phyloP scores from a whole-genome alignment of 1,139 yeast genomes.

The Scheffersomyces illinoinensis region DNA sequence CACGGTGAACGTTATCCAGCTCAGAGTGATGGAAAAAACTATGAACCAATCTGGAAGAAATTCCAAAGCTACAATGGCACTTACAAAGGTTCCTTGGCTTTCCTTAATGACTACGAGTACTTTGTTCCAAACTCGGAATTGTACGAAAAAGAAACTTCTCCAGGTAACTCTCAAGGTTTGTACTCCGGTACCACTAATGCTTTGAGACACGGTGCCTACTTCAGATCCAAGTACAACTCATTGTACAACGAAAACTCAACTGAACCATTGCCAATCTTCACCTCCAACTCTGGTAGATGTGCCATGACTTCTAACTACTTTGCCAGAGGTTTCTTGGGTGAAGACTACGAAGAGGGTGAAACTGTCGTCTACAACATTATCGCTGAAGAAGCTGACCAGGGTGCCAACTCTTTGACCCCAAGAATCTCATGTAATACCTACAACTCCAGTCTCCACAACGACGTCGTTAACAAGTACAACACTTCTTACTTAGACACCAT shows the following conservation, averaged over 20 bases:
- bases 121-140: constrained; percentile 11
- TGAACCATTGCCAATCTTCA: constrained; percentile 16
- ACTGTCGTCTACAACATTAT: constrained; percentile 7
- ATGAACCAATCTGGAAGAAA: constrained; percentile 21
- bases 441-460: constrained; percentile 18
- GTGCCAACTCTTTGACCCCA: constrained; percentile 20
- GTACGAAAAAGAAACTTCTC: constrained; percentile 30
- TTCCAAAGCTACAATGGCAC: constrained; percentile 19
- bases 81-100: constrained; percentile 12
- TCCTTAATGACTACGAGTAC: constrained; percentile 12
- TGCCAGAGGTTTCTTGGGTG: constrained; percentile 28
- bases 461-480: constrained; percentile 17
- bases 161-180: constrained; percentile 25
- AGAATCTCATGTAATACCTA: constrained; percentile 27
- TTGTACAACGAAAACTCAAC: constrained; percentile 15
- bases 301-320: constrained; percentile 16
- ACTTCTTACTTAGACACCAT: constrained; percentile 30
- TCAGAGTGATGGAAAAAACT: constrained; percentile 20
- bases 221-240: constrained; percentile 16
- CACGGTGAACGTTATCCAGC: constrained; percentile 43
- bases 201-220: constrained; percentile 16
- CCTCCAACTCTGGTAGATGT: constrained; percentile 17
- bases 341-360: constrained; percentile 13
- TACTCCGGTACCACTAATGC: constrained; percentile 25
- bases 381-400: constrained; percentile 17